Conservation (phyloP, 2,329 filamentous ascomycete species). For the Colletotrichum graminicola region DNA sequence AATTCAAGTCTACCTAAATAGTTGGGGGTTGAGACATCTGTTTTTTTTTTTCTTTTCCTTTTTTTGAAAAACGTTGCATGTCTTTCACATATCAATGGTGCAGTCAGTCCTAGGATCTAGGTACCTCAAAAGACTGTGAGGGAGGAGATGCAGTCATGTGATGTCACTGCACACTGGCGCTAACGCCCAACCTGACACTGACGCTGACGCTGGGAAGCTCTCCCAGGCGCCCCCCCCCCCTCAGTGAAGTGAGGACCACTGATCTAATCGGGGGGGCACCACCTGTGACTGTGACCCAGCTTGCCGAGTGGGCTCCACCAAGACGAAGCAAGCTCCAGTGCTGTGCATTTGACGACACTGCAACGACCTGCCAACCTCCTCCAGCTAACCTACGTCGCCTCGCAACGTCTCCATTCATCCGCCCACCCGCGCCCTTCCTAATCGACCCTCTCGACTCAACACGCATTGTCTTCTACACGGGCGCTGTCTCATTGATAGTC, state of each 20-base stretch:
- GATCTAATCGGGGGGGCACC: constrained; percentile 41
- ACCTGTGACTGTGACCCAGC: constrained; percentile 26
- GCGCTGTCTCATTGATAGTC: constrained; percentile 47
- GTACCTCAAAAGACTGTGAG: background rate
- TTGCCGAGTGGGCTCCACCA: constrained; percentile 50
- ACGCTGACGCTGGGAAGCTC: constrained; percentile 33
- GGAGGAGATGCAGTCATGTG: constrained; percentile 52
- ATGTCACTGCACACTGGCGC: constrained; percentile 49
- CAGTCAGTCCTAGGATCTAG: background rate
- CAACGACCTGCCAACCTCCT: constrained; percentile 51
- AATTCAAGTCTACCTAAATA: background rate
- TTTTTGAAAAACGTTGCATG: background rate
- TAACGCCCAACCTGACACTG: constrained; percentile 23
- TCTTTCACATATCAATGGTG: background rate
- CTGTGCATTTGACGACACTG: constrained; percentile 42
- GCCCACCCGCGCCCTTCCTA: constrained; percentile 35
- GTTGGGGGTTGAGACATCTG: background rate
- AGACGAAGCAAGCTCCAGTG: constrained; percentile 56
- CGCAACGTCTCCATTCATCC: constrained; percentile 34
- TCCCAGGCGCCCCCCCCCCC: constrained; percentile 20
- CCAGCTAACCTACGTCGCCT: constrained; percentile 40
- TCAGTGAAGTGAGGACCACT: constrained; percentile 7
- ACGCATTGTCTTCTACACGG: constrained; percentile 38
- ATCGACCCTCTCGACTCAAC: constrained; percentile 40
- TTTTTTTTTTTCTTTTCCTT: background rate